Base-by-base conservation (phyloP, 75 land plant genomes). In the Pinus albicaulis region DNA sequence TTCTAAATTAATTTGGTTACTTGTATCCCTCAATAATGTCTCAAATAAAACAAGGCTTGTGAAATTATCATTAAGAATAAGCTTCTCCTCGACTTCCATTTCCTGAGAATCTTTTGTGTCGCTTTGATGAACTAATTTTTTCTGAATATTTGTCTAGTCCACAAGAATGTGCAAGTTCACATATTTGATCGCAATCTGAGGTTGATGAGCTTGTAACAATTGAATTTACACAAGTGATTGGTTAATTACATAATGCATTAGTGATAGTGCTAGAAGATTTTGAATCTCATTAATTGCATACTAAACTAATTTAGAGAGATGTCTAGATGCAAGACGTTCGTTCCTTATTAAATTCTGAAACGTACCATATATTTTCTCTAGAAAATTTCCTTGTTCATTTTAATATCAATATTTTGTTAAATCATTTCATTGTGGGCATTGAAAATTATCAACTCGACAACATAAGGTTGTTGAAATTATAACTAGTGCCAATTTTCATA, bases 231-330 rank as follows among this genome's bases (percentile, higher is more conserved):
- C 22, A 66, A 88, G 92, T n/a, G 88, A 86, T 53, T 88, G 87
- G 59, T 83, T 85, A 44, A 92, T 48, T 28, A 79, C 90, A 76
- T 63, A 74, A 14, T 80, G 74, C 34, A 90, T 75, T 63, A 74
- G 81, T 36, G 83, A 72, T 20, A 85, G 88, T 44, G 88, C 85
- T 11, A 82, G 74, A 65, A 94, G 65, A 57, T 76, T 76, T 75
- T 91, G 90, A 38, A 90, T 63, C 81, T 88, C 95, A 41, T 90
- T 91, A 68, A 82, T 73, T 58, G 90, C 81, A 82, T 80, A 89
- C n/a, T 92, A 86, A 26, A 89, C 82, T 16, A 94, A 86, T 71
- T 92, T 89, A 73, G 77, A 82, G 57, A 94, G 87, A 80, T 92
- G 98, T 76, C 85, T 83, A 7, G 75, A 77, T 16, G 98, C 92